Percentiles rank a stretch among this genome's conserved stretches.
phyloP scores from a whole-genome alignment of 495 filamentous ascomycete species.

The Trichoderma orchidacearum region DNA sequence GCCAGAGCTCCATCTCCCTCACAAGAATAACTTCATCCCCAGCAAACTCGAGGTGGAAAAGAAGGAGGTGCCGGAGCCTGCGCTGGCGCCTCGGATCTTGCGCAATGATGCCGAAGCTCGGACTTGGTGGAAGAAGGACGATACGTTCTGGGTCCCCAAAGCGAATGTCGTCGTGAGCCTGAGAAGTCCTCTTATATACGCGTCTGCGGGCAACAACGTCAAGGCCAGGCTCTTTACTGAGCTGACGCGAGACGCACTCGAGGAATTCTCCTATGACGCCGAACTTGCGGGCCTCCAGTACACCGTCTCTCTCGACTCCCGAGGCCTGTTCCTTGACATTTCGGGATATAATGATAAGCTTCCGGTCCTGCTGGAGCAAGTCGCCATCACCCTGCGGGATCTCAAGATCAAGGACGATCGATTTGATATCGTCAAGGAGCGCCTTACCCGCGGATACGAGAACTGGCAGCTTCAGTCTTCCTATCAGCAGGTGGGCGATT shows the following conservation, averaged over 20 bases:
- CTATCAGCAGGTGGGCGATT: slow-evolving; percentile 82
- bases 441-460: slow-evolving; percentile 55
- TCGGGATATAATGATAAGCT: slow-evolving; percentile 96
- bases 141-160: slow-evolving; percentile 97
- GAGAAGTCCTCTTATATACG: slow-evolving; percentile 61
- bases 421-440: slow-evolving; percentile 86
- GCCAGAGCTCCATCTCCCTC: slow-evolving; percentile 68
- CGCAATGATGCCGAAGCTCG: slow-evolving; percentile 72
- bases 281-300: slow-evolving; percentile 89
- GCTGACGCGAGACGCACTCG: slow-evolving; percentile 75
- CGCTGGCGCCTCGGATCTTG: slow-evolving; percentile 67
- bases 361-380: slow-evolving; percentile 78
- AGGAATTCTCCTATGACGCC: slow-evolving; percentile 93
- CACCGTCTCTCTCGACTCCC: slow-evolving; percentile 49
- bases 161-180: slow-evolving; percentile 71
- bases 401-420: slow-evolving; percentile 70
- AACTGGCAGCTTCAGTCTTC: slow-evolving; percentile 83
- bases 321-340: slow-evolving; percentile 68
- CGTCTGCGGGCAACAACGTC: slow-evolving; percentile 63
- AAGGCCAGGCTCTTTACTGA: slow-evolving; percentile 75
- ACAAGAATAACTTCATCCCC: slow-evolving; percentile 93
- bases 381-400: slow-evolving; percentile 75
- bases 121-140: slow-evolving; percentile 98
- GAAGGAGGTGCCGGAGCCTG: slow-evolving; percentile 65
- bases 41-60: slow-evolving; percentile 89